Conservation (phyloP, 1,139 yeast species). For the Candida sojae region DNA sequence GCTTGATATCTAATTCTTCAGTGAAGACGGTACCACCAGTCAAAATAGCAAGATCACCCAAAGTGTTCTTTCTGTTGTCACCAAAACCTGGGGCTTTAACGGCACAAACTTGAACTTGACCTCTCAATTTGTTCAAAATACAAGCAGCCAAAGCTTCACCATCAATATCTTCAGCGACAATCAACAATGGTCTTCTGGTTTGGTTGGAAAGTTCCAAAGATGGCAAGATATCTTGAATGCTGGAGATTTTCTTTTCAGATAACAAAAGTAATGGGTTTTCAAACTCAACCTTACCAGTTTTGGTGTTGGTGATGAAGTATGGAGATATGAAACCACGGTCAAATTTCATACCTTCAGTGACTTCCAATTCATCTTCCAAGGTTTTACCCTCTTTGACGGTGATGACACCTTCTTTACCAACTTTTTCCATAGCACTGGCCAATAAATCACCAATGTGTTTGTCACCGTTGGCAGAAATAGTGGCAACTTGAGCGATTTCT, state of each 20-base stretch:
- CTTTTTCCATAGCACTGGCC: constrained; percentile 99
- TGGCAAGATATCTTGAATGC: constrained; percentile 91
- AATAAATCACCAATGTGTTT: constrained; percentile 88
- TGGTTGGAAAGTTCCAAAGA: constrained; percentile 94
- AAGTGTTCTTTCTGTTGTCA: constrained; percentile 97
- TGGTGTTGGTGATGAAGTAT: constrained; percentile 94
- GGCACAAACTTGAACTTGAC: constrained; percentile 98
- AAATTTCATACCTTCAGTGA: constrained; percentile 99
- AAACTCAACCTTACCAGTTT: constrained; percentile 95
- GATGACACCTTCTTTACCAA: constrained; percentile 99
- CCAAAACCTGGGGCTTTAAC: constrained; percentile 99
- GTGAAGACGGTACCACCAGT: constrained; percentile 99
- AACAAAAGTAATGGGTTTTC: constrained; percentile 90
- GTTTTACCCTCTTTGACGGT: constrained; percentile 98
- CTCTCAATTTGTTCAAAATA: constrained; percentile 96
- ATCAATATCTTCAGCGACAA: constrained; percentile 95
- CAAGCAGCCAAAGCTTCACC: constrained; percentile 99
- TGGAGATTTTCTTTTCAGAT: constrained; percentile 92
- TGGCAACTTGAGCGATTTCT: constrained; percentile 98
- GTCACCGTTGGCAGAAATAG: constrained; percentile 98
- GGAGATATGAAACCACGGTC: constrained; percentile 99
- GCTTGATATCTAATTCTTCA: constrained; percentile 96
- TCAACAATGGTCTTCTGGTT: constrained; percentile 91
- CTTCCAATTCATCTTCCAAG: constrained; percentile 94
- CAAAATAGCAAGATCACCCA: constrained; percentile 95